Base-by-base conservation (phyloP, 352 stramenopile species). In the Globisporangium ultimum region DNA sequence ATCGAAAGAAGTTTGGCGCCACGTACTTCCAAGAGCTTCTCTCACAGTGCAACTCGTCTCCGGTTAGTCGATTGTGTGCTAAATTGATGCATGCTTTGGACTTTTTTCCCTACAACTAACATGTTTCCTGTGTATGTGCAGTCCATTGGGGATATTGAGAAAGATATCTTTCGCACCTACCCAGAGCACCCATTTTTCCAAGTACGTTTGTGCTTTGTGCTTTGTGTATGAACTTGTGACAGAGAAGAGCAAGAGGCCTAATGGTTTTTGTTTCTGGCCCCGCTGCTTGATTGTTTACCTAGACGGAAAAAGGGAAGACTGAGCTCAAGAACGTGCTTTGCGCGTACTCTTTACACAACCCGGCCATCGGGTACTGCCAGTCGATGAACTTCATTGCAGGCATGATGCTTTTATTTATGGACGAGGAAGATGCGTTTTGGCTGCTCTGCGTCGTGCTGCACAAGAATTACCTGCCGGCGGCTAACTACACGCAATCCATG, bases 391-490 rank as follows among this genome's bases (percentile, higher is more conserved):
- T 92, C 53, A 68, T 92, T 21, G 78, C 73, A 0, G 82, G 77
- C 38, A 84, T 89, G 54, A 57, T 91, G 51, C 48, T 92, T 12
- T 60, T 92, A 2, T 81, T 89, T 52, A 82, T 86, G 69, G 64
- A 68, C 18, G 83, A 93, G 63, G 80, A 94, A 34, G 67, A 83
- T 20, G 84, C 85, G 12, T 96, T 95, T 54, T 96, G 83, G 83
- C 60, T 89, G 12, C 78, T 96, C 13, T 83, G 68, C 43, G 67
- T 64, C n/a, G 72, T 96, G 55, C 60, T 92, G 36, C 79, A 92
- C 48, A 68, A 80, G 22, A 46, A 55, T 9, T 76, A 88, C 42
- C 58, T 95, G n/a, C 83, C 77, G 1, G 63, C 72, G 0, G 84
- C 81, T 34, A 89, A 93, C 61, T 95, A 94, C 70, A 76, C 85